These are phyloP conservation scores for Gymnopus androsaceus DNA, from an alignment of 1,284 basidiomycete genomes.

Conservation along the genomic window DNA sequence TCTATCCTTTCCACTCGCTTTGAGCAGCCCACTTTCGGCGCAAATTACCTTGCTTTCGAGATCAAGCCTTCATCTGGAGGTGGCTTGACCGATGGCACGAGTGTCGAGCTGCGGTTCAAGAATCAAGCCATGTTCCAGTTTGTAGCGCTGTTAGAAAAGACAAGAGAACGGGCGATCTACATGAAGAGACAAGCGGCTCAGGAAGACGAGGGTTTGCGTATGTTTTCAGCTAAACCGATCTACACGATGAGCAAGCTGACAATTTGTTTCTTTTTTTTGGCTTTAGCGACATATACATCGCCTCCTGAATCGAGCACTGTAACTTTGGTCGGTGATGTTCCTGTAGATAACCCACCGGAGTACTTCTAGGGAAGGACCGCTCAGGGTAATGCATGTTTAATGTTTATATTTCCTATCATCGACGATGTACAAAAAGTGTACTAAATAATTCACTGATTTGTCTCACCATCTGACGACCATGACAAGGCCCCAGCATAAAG, in stretches of 20 bases:
- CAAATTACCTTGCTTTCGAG: slow-evolving; percentile 68
- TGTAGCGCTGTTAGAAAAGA: slow-evolving; percentile 69
- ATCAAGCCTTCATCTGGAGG: slow-evolving; percentile 67
- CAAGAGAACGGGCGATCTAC: slow-evolving; percentile 70
- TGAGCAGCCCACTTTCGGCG: slow-evolving; percentile 70
- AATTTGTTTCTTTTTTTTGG: slow-evolving; percentile 32
- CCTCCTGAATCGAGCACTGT: slow-evolving; percentile 46
- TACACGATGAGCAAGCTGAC: slow-evolving; percentile 5
- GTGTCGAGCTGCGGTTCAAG: slow-evolving; percentile 65
- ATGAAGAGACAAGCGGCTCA: slow-evolving; percentile 63
- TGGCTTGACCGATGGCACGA: slow-evolving; percentile 63
- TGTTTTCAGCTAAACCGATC: slow-evolving; percentile 33
- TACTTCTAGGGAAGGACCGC: slow-evolving; percentile 42
- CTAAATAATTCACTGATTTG: too few relatives aligned
- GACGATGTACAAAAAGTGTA: not conserved
- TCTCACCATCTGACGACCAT: too few relatives aligned
- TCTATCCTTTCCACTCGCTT: slow-evolving; percentile 69
- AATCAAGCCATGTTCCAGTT: slow-evolving; percentile 74
- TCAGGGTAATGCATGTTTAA: not conserved
- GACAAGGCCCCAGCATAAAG: too few relatives aligned
- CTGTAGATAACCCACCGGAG: slow-evolving; percentile 62
- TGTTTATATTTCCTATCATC: not conserved
- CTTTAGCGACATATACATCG: slow-evolving; percentile 59
- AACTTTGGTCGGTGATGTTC: slow-evolving; percentile 38
- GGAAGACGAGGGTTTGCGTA: slow-evolving; percentile 71